Evolutionary conservation across 345 rosid species (phyloP), one percentile per base, ranked within the genome.

Genomic region (Hibiscus trionum): DNA sequence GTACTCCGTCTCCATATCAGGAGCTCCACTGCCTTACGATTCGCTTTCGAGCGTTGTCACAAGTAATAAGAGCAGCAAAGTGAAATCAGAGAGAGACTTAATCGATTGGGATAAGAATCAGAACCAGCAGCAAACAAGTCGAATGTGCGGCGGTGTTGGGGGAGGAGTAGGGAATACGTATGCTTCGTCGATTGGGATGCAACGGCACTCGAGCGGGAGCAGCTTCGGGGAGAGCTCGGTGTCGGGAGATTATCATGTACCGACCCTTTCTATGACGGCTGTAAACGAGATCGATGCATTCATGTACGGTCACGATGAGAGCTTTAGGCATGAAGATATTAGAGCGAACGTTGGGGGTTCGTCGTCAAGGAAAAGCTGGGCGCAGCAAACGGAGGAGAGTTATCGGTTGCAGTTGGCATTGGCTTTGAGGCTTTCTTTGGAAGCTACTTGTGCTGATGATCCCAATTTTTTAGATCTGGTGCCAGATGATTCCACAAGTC

Each of bases 371-470:
- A 29, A 29, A 29, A 29, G 31, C 31, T 29, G 31, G 31, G 31
- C 31, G 31, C 31, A 29, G 31, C 31, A 29, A 29, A 29, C 31
- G 24, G 24, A 21, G 24, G 24, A 21, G 24, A 21, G 24, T 77
- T 95, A 95, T 46, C 99, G 90, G 88, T 83, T 95, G 77, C 99
- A 95, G 85, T 79, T 95, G 85, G 99, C 99, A 29, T 77, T 95
- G 78, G 97, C 99, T 59, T 80, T 93, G 80, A 83, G 99, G 77
- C 90, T 95, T 66, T 90, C 98, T 1, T 88, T 91, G 0, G 96
- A 95, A 72, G 99, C 99, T 37, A 85, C 96, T 46, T 88, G 97
- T 33, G 96, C 97, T 0, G 96, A 92, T 74, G 98, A 95, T 87
- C 96, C 98, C 1, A 90, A 91, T 70, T 88, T 89, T 83, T 81